A percentile compares a stretch with the other conserved stretches of the same genome.
These are phyloP conservation scores for Alternaria sp. DNA, from an alignment of 2,329 filamentous ascomycete species.

Conservation along the genomic window DNA sequence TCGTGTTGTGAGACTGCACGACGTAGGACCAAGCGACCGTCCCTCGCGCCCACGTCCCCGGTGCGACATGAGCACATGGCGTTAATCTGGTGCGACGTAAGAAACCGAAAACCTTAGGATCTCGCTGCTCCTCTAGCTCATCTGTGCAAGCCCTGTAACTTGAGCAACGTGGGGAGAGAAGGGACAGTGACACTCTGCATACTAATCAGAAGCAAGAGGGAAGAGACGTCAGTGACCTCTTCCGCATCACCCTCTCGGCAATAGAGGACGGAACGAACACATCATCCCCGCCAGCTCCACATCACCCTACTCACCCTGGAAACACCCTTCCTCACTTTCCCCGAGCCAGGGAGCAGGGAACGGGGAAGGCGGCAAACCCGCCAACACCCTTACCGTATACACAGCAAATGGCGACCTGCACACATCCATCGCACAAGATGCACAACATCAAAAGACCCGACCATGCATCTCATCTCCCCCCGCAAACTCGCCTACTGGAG, in stretches of 20 bases:
- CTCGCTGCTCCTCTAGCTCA: neutral
- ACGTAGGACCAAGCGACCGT: conserved; percentile 11
- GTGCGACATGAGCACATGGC: conserved; percentile 19
- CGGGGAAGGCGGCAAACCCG: neutral
- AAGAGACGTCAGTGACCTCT: neutral
- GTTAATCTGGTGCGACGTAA: conserved; percentile 15
- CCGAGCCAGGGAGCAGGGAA: conserved; percentile 19
- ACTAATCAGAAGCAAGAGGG: neutral
- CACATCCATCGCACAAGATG: neutral
- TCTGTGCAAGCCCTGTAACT: neutral
- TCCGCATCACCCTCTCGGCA: neutral
- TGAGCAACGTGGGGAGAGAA: neutral
- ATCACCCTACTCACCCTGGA: neutral
- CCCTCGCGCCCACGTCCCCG: conserved; percentile 1
- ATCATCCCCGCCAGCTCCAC: neutral
- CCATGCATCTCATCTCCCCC: conserved; percentile 22
- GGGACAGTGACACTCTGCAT: neutral
- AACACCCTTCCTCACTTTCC: neutral
- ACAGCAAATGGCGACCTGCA: conserved; percentile 8
- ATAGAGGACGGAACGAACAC: neutral
- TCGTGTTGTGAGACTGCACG: conserved; percentile 16
- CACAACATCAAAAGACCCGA: conserved; percentile 17
- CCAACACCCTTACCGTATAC: neutral
- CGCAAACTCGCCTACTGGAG: conserved; percentile 16
- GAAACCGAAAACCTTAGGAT: neutral